Evolutionary conservation across 768 basidiomycete genomes (phyloP).

Genomic region (Lactifluus pinguis): DNA sequence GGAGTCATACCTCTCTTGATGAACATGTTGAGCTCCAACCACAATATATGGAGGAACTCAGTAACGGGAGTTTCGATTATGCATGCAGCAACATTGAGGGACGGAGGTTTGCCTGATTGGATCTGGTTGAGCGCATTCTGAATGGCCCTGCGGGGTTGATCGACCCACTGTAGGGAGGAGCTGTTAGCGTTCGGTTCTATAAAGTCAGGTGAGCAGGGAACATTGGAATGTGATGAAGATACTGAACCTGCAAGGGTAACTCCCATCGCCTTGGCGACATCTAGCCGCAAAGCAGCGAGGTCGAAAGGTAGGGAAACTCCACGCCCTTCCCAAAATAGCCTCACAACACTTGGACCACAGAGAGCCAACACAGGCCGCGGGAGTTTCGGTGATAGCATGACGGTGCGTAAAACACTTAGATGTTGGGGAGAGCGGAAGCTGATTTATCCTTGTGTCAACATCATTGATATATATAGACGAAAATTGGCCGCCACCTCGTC

Average conservation of each 20-base stretch:
- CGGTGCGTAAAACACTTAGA: conserved; percentile 55
- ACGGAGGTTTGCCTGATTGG: conserved; percentile 52
- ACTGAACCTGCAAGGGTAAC: conserved; percentile 31
- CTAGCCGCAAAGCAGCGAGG: conserved; percentile 31
- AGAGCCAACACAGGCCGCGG: conserved; percentile 59
- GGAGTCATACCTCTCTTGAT: conserved; percentile 45
- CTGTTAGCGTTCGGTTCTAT: not conserved
- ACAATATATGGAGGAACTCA: conserved; percentile 57
- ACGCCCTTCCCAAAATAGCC: conserved; percentile 33
- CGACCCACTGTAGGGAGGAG: conserved; percentile 31
- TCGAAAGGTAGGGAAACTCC: conserved; percentile 28
- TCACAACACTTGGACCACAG: conserved; percentile 49
- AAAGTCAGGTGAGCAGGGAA: not conserved
- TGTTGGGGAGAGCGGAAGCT: conserved; percentile 44
- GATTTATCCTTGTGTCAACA: conserved; percentile 2
- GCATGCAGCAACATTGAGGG: conserved; percentile 58
- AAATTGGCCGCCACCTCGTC: not conserved
- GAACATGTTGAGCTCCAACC: conserved; percentile 50
- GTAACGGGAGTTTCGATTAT: conserved; percentile 49
- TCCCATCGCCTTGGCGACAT: conserved; percentile 33
- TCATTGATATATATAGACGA: not conserved
- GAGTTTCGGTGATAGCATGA: conserved; percentile 55
- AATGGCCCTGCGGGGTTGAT: conserved; percentile 49
- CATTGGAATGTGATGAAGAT: not conserved
- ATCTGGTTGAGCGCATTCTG: conserved; percentile 49